phyloP scores from a whole-genome alignment of 371 early-diverging fungal species.

The Apophysomyces variabilis region DNA sequence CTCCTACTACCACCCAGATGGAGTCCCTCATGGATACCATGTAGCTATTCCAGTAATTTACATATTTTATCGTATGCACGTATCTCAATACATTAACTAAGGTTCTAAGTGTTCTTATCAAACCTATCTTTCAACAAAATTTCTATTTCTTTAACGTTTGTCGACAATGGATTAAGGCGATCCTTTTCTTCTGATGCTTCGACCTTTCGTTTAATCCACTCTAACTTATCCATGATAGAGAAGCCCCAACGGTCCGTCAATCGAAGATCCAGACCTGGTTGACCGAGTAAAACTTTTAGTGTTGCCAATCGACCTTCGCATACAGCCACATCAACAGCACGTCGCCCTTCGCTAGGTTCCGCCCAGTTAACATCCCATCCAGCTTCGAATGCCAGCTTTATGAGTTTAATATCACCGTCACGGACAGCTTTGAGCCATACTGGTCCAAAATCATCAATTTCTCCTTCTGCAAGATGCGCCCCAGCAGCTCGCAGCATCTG shows the following conservation, averaged over 20 bases:
- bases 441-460: constrained; percentile 66
- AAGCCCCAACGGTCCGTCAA: constrained; percentile 44
- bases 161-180: neutral
- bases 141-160: neutral
- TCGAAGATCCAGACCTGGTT: constrained; percentile 25
- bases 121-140: neutral
- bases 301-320: constrained; percentile 36
- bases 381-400: constrained; percentile 38
- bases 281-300: constrained; percentile 38
- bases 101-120: neutral
- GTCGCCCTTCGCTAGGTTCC: constrained; percentile 45
- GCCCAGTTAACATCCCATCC: constrained; percentile 54
- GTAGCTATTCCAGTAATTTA: too few relatives aligned
- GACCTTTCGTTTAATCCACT: constrained; percentile 17
- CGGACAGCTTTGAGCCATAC: constrained; percentile 51
- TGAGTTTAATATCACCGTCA: constrained; percentile 37
- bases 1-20: too few relatives aligned
- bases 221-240: constrained; percentile 32
- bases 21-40: too few relatives aligned
- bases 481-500: constrained; percentile 78
- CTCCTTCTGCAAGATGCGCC: constrained; percentile 88
- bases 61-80: neutral
- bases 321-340: constrained; percentile 45
- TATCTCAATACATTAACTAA: neutral
- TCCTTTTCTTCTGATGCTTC: neutral